Conservation (phyloP, 1,284 basidiomycete species). For the Melampsora americana region DNA sequence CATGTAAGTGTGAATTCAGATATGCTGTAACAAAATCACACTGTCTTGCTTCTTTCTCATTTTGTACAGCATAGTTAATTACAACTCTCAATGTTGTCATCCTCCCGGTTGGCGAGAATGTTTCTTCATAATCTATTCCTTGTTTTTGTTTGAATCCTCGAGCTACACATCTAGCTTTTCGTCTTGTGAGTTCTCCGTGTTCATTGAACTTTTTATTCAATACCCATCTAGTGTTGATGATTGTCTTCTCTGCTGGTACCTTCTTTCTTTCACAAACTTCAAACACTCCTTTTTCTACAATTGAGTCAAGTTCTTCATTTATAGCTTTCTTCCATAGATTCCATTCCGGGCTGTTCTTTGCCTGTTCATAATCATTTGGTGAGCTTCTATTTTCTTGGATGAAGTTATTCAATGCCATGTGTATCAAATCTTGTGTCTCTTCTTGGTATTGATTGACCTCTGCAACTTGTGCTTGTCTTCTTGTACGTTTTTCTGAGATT, state of each 20-base stretch:
- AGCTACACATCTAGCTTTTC: constrained; percentile 44
- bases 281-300: constrained; percentile 6
- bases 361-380: constrained; percentile 29
- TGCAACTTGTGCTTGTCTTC: too few species aligned
- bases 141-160: constrained; percentile 43
- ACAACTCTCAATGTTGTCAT: constrained; percentile 26
- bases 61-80: constrained; percentile 26
- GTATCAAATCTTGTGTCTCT: background rate
- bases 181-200: background rate
- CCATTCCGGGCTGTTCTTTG: constrained; percentile 15
- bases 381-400: constrained; percentile 18
- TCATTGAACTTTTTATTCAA: constrained; percentile 24
- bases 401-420: constrained; percentile 1
- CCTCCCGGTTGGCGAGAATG: constrained; percentile 37
- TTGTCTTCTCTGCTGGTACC: background rate
- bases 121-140: constrained; percentile 44
- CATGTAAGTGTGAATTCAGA: constrained; percentile 33
- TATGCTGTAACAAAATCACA: constrained; percentile 43
- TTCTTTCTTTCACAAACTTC: background rate
- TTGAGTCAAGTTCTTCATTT: constrained; percentile 23
- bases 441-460: background rate
- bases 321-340: constrained; percentile 20
- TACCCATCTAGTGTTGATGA: constrained; percentile 31
- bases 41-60: constrained; percentile 27
- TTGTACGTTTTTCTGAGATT: too few species aligned